phyloP scores from a whole-genome alignment of 164 flowering plant genomes.

The Saururus chinensis region DNA sequence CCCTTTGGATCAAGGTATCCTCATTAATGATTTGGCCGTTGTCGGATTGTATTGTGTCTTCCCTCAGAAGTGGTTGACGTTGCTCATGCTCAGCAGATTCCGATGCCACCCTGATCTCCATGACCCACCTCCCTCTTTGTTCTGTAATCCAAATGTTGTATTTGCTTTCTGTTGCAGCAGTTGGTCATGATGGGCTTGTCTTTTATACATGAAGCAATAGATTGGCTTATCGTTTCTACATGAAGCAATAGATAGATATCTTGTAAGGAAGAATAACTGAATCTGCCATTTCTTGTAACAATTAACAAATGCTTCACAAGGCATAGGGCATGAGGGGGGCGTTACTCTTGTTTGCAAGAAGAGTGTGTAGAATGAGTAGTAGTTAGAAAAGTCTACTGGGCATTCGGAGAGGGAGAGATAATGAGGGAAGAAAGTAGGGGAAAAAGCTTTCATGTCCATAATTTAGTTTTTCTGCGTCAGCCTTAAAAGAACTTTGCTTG shows the following conservation, averaged over 20 bases:
- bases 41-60: background rate
- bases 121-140: background rate
- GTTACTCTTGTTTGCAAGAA: background rate
- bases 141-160: no score
- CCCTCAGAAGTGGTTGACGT: background rate
- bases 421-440: background rate
- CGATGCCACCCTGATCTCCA: background rate
- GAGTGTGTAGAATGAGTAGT: background rate
- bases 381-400: background rate
- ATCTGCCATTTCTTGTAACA: background rate
- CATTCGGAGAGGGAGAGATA: background rate
- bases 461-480: background rate
- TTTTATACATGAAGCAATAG: no score
- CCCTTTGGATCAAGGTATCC: conserved; percentile 7
- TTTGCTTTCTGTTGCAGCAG: no score
- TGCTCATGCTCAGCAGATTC: background rate
- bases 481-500: background rate
- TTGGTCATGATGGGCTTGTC: background rate
- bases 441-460: background rate
- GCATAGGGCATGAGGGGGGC: background rate
- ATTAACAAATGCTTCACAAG: background rate
- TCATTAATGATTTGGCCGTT: background rate
- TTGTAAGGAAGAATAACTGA: background rate
- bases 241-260: no score
- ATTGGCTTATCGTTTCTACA: no score